Conservation (phyloP, 2,329 filamentous ascomycete species). For the Phialophora tarda region DNA sequence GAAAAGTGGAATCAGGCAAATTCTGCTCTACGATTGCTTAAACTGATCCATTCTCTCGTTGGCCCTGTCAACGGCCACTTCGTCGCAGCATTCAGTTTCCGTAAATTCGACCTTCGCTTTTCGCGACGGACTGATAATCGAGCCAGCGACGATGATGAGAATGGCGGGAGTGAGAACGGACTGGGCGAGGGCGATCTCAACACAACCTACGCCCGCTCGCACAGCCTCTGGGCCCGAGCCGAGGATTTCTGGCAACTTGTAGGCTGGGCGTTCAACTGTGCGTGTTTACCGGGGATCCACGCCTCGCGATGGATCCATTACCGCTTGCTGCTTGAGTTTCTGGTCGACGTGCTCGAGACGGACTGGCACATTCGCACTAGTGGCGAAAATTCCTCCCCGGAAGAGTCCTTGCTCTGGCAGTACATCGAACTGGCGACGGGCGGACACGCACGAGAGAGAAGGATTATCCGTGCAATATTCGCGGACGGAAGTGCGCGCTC, state of each 20-base stretch:
- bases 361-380: conserved; percentile 48
- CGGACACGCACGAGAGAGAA: conserved; percentile 46
- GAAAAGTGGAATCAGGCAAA: conserved; percentile 69
- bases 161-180: conserved; percentile 45
- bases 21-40: conserved; percentile 72
- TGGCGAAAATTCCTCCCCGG: conserved; percentile 35
- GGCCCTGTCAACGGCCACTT: conserved; percentile 75
- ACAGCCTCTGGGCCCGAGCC: conserved; percentile 74
- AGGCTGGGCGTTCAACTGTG: conserved; percentile 94
- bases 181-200: conserved; percentile 55
- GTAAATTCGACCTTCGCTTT: conserved; percentile 40
- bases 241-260: conserved; percentile 88
- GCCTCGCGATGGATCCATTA: conserved; percentile 76
- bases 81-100: conserved; percentile 73
- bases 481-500: conserved; percentile 50
- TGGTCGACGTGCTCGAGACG: conserved; percentile 57
- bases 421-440: conserved; percentile 47
- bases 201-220: conserved; percentile 65
- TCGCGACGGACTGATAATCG: conserved; percentile 14
- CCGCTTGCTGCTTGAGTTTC: conserved; percentile 78
- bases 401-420: conserved; percentile 51
- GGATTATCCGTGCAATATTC: conserved; percentile 55
- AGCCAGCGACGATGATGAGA: conserved; percentile 43
- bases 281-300: conserved; percentile 59
- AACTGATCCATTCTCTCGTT: conserved; percentile 66